These are phyloP conservation scores for Brassica incana DNA, from an alignment of 345 rosid species.

Conservation along the genomic window DNA sequence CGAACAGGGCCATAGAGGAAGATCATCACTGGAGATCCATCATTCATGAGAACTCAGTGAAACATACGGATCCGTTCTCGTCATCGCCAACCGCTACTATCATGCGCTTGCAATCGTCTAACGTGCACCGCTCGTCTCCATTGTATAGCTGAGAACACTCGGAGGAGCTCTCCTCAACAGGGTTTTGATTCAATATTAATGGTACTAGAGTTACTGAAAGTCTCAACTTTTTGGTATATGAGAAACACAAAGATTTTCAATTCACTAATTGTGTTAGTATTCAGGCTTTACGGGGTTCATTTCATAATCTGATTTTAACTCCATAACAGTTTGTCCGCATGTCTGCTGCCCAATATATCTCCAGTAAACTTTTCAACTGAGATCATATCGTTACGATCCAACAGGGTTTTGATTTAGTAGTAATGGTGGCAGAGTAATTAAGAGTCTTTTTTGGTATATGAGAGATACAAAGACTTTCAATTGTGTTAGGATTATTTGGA, in stretches of 20 bases:
- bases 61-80: conserved; percentile 83
- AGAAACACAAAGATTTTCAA: too few relatives aligned
- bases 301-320: too few relatives aligned
- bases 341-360: too few relatives aligned
- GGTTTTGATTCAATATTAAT: too few relatives aligned
- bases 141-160: conserved; percentile 39
- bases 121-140: conserved; percentile 70
- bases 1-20: neutral
- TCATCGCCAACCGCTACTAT: conserved; percentile 70
- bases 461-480: neutral
- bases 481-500: neutral
- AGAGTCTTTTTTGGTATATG: neutral
- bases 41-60: conserved; percentile 74
- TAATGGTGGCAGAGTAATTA: neutral
- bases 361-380: too few relatives aligned
- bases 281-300: too few relatives aligned
- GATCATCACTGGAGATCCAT: conserved; percentile 56
- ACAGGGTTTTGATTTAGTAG: neutral
- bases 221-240: too few relatives aligned
- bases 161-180: conserved; percentile 51
- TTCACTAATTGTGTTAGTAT: too few relatives aligned
- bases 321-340: too few relatives aligned
- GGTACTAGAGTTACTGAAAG: too few relatives aligned
- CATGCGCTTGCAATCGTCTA: conserved; percentile 86
- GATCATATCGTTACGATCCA: neutral